Evolutionary conservation across 1,284 basidiomycete species (phyloP).

Genomic region (Kalmanozyma brasiliensis): DNA sequence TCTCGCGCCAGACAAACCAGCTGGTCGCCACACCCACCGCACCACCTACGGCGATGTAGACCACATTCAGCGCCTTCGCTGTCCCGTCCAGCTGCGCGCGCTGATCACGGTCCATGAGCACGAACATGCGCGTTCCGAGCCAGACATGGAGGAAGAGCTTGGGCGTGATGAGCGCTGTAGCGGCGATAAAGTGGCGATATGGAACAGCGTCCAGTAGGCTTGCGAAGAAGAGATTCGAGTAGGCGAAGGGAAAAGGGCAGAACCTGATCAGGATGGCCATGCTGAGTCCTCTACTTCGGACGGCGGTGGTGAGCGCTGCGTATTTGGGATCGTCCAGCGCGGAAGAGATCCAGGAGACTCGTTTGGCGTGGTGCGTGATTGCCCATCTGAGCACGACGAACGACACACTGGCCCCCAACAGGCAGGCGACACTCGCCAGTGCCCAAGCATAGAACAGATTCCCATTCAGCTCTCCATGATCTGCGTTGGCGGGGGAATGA

Average conservation of each 20-base stretch:
- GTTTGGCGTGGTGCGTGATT: slow-evolving; percentile 27
- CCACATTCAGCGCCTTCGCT: slow-evolving; percentile 38
- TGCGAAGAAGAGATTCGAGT: slow-evolving; percentile 50
- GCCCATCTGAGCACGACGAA: slow-evolving; percentile 47
- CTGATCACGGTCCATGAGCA: slow-evolving; percentile 54
- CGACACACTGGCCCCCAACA: slow-evolving; percentile 51
- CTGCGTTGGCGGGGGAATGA: slow-evolving; percentile 13
- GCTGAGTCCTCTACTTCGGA: slow-evolving; percentile 40
- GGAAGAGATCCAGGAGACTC: slow-evolving; percentile 18
- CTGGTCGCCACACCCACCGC: slow-evolving; percentile 35
- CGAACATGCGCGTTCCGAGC: slow-evolving; percentile 57
- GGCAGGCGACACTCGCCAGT: slow-evolving; percentile 51
- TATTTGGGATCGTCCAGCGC: slow-evolving; percentile 50
- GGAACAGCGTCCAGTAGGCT: slow-evolving; percentile 48
- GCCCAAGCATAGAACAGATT: slow-evolving; percentile 51
- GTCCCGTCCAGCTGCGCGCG: slow-evolving; percentile 41
- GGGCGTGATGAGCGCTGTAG: slow-evolving; percentile 58
- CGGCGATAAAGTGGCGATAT: slow-evolving; percentile 49
- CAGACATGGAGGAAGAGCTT: slow-evolving; percentile 65
- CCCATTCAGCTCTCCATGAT: slow-evolving; percentile 13
- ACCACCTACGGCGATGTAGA: slow-evolving; percentile 43
- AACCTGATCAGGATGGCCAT: slow-evolving; percentile 63
- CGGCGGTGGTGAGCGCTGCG: slow-evolving; percentile 57
- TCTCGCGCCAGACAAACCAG: slow-evolving; percentile 44
- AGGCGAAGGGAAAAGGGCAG: slow-evolving; percentile 62